A percentile compares a stretch with the other conserved stretches of the same genome.
Evolutionary conservation across 1,284 basidiomycete species (phyloP).

Genomic region (Ceratobasidium sp.): DNA sequence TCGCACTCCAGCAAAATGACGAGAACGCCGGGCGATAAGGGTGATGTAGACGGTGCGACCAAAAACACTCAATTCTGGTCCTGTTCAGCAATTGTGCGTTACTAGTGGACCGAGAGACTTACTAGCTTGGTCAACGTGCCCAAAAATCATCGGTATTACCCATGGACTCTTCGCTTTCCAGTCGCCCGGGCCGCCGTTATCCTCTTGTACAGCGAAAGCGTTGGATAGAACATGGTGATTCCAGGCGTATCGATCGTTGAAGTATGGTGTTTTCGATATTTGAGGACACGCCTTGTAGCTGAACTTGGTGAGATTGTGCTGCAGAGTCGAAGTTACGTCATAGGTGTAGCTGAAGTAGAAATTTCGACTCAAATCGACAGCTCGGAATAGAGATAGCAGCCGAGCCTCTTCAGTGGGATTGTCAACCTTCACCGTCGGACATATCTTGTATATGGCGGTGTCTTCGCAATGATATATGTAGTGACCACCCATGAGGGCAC

Average conservation of each 20-base stretch:
- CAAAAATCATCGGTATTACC: constrained; percentile 94
- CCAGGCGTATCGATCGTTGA: constrained; percentile 95
- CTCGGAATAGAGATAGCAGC: constrained; percentile 72
- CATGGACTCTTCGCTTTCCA: constrained; percentile 73
- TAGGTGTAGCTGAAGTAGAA: constrained; percentile 99
- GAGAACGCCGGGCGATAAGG: constrained; percentile 91
- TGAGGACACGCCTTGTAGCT: constrained; percentile 28
- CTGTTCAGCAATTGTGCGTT: constrained; percentile 9
- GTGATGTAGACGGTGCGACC: constrained; percentile 93
- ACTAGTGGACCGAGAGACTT: constrained; percentile 53
- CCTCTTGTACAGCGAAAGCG: constrained; percentile 58
- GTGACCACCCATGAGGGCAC: constrained; percentile 94
- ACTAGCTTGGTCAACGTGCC: constrained; percentile 99
- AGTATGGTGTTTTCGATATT: constrained; percentile 52
- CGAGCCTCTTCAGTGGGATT: constrained; percentile 85
- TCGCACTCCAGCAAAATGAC: constrained; percentile 95
- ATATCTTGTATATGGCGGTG: constrained; percentile 83
- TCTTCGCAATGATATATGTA: constrained; percentile 98
- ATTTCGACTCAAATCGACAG: constrained; percentile 98
- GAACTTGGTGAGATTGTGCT: constrained; percentile 85
- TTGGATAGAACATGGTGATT: constrained; percentile 90
- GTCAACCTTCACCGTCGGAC: constrained; percentile 79
- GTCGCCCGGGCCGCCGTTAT: constrained; percentile 53
- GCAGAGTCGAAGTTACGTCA: constrained; percentile 94
- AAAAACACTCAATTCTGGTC: constrained; percentile 86